Evolutionary conservation across 2,329 filamentous ascomycete species (phyloP), one percentile per base, ranked within the genome.

Genomic region (Tolypocladium amazonense): DNA sequence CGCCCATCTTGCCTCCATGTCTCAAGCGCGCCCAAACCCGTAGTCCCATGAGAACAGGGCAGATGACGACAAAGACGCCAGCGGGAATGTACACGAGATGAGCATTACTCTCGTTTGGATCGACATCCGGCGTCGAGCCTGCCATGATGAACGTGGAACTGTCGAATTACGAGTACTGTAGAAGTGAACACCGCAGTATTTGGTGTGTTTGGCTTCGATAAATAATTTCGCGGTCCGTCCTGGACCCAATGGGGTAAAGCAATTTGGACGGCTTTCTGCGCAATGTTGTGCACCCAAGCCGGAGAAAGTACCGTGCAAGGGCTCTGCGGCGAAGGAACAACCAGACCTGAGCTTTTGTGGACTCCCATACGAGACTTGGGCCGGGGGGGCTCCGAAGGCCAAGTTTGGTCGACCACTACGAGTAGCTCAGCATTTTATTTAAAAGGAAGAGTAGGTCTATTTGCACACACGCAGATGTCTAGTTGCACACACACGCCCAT

Each of bases 11-110:
- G 3, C 64, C 65, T 5, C 61, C 61, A 30, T 61, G 60, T 41
- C 64, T 60, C 20, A 65, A 35, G 9, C 66, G 62, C 2, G 65
- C 63, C 65, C 65, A 68, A 54, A 64, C 30, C 33, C 66, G 61
- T 35, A 63, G 60, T 3, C 35, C 61, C 15, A 66, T 61, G 27
- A 68, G 57, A 25, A 62, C 15, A 8, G 66, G 66, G 41, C 65
- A 66, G 9, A 67, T n/a, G 15, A 66, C 62, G 39, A 56, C 63
- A 43, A 68, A 68, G 30, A 68, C 61, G 18, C 62, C 65, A 15
- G 67, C 62, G 35, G 66, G 66, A n/a, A 67, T 64, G 33, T 68
- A 68, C 6, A 68, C 60, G 54, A 66, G 64, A 47, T 66, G 62
- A 23, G 65, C 61, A 61, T 63, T 65, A 64, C 61, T 66, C 33